Conservation (phyloP, 73 alveolate species). For the Symbiodinium natans region DNA sequence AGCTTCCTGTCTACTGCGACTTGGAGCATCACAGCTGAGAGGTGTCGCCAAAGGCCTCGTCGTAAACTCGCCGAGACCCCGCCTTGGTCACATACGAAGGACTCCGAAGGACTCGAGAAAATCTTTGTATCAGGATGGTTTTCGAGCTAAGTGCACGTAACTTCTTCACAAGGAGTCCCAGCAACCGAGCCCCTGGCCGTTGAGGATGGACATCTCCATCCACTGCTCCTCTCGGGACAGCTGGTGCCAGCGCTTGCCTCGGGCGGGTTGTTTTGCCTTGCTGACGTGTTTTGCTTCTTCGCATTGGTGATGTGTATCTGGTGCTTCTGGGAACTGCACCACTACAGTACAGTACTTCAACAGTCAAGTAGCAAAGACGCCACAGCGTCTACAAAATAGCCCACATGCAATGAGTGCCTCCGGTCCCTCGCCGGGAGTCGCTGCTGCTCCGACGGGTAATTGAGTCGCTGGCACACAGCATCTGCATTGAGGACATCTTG, state of each 20-base stretch:
- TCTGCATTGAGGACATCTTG: not conserved
- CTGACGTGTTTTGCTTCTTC: no score
- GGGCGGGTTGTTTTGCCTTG: not conserved
- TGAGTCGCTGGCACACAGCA: not conserved
- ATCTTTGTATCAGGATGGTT: not conserved
- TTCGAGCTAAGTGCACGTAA: not conserved
- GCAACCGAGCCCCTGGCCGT: not conserved
- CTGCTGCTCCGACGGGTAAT: no score
- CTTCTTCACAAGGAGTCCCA: not conserved
- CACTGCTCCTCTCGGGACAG: constrained; percentile 35
- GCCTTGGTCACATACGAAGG: no score
- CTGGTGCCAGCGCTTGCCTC: constrained; percentile 61
- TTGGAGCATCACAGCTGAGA: constrained; percentile 10
- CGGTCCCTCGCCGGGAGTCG: no score
- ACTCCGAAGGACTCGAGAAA: not conserved
- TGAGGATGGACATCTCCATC: constrained; percentile 38
- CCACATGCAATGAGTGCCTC: no score
- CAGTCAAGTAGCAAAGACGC: no score
- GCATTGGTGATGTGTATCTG: no score
- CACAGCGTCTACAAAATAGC: no score
- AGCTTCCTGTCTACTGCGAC: not conserved
- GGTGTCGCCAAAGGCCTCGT: constrained; percentile 5
- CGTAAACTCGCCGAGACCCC: constrained; percentile 1
- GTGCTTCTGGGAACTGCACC: no score
- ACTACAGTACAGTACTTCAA: no score